Evolutionary conservation across 2,329 filamentous ascomycete species (phyloP).

Genomic region (Cercospora nicotianae): DNA sequence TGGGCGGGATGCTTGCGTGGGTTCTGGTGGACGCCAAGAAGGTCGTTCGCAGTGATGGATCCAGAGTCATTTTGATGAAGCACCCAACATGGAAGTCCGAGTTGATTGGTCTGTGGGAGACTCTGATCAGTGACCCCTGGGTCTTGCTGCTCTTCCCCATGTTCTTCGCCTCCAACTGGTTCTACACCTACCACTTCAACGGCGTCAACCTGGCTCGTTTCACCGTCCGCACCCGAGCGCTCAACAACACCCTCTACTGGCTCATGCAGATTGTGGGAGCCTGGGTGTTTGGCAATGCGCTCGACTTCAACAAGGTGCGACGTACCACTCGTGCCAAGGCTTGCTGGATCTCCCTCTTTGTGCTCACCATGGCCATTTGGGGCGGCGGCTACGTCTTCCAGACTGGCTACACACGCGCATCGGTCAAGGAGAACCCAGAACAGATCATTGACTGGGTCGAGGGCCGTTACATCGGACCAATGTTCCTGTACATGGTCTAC

Average conservation of each 20-base stretch:
- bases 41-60: slow-evolving; percentile 74
- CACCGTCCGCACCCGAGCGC: slow-evolving; percentile 70
- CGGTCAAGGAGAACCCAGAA: slow-evolving; percentile 28
- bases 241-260: slow-evolving; percentile 78
- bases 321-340: slow-evolving; percentile 68
- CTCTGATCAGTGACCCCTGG: slow-evolving; percentile 68
- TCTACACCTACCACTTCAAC: slow-evolving; percentile 79
- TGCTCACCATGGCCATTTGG: slow-evolving; percentile 75
- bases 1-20: slow-evolving; percentile 69
- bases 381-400: slow-evolving; percentile 81
- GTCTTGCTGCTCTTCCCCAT: slow-evolving; percentile 76
- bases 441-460: slow-evolving; percentile 65
- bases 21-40: slow-evolving; percentile 69
- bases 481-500: slow-evolving; percentile 90
- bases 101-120: slow-evolving; percentile 72
- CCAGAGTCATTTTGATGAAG: slow-evolving; percentile 81
- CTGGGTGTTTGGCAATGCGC: slow-evolving; percentile 67
- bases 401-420: slow-evolving; percentile 55
- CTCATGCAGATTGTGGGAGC: slow-evolving; percentile 75
- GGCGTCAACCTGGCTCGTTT: slow-evolving; percentile 69
- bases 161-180: slow-evolving; percentile 79
- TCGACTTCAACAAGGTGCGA: slow-evolving; percentile 61
- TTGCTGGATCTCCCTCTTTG: slow-evolving; percentile 62
- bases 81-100: slow-evolving; percentile 85
- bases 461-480: slow-evolving; percentile 69